These are phyloP conservation scores for Populus nigra DNA, from an alignment of 345 rosid genomes.

Conservation along the genomic window DNA sequence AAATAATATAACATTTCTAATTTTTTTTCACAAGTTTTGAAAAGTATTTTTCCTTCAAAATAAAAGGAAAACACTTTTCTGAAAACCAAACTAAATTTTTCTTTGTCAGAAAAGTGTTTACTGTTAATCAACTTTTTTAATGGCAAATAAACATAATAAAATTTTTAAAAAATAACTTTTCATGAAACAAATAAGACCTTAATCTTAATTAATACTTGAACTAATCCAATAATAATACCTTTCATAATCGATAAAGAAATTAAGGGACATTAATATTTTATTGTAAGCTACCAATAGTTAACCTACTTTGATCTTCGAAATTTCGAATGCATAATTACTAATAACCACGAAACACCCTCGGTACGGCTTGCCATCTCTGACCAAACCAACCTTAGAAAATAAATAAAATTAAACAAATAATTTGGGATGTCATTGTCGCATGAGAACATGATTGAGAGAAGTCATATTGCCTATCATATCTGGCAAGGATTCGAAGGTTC, in stretches of 20 bases:
- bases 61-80: too few species aligned
- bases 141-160: too few species aligned
- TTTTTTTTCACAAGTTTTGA: too few species aligned
- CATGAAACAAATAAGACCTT: rapidly evolving
- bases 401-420: background rate
- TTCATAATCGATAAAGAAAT: too few species aligned
- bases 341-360: background rate
- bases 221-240: too few species aligned
- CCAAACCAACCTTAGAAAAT: background rate
- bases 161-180: too few species aligned
- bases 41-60: rapidly evolving
- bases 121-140: too few species aligned
- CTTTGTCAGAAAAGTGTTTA: too few species aligned
- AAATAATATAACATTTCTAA: too few species aligned
- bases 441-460: background rate
- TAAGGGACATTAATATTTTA: background rate
- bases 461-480: background rate
- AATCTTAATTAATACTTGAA: too few species aligned
- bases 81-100: too few species aligned
- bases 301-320: background rate
- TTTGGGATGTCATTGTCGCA: background rate
- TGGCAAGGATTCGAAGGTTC: background rate
- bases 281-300: background rate
- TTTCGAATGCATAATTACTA: background rate
- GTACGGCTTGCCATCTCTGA: background rate